Evolutionary conservation across 2,329 filamentous ascomycete species (phyloP).

Genomic region (Penicillium sp.): DNA sequence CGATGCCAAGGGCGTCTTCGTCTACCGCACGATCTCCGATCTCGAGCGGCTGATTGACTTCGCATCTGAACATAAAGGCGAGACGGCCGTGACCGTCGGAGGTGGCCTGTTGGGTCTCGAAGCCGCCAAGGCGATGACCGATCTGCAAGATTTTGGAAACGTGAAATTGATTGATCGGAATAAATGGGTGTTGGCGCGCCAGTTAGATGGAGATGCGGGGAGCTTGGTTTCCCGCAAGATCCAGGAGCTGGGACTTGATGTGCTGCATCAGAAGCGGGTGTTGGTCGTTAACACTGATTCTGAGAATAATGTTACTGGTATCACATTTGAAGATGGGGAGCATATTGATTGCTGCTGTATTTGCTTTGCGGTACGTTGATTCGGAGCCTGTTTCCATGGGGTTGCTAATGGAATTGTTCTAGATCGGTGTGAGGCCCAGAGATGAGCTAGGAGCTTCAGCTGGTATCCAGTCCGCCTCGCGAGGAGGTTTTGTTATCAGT

Average conservation of each 20-base stretch:
- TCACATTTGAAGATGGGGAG: slow-evolving; percentile 79
- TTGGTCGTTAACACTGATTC: slow-evolving; percentile 68
- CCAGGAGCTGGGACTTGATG: slow-evolving; percentile 72
- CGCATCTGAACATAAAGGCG: slow-evolving; percentile 64
- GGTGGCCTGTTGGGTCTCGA: slow-evolving; percentile 84
- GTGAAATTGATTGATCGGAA: slow-evolving; percentile 82
- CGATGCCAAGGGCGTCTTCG: slow-evolving; percentile 80
- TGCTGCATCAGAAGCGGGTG: slow-evolving; percentile 75
- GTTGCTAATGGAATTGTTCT: neutral
- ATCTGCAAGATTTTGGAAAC: slow-evolving; percentile 70
- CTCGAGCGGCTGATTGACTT: slow-evolving; percentile 74
- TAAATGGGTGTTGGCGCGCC: slow-evolving; percentile 76
- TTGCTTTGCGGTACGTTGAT: slow-evolving; percentile 68
- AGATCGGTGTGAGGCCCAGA: slow-evolving; percentile 77
- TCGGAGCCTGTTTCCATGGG: neutral
- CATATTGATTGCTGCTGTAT: slow-evolving; percentile 75
- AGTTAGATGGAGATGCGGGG: slow-evolving; percentile 80
- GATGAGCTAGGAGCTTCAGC: slow-evolving; percentile 72
- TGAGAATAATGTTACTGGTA: slow-evolving; percentile 67
- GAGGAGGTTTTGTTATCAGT: slow-evolving; percentile 67
- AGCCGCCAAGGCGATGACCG: slow-evolving; percentile 89
- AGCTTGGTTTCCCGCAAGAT: slow-evolving; percentile 81
- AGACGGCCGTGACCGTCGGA: slow-evolving; percentile 74
- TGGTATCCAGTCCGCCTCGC: slow-evolving; percentile 70
- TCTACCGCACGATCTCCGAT: slow-evolving; percentile 84